Percentiles rank a stretch among this genome's conserved stretches.
phyloP scores from a whole-genome alignment of 805 yeast genomes.

The Hemisphaericaspora nanyangensis region DNA sequence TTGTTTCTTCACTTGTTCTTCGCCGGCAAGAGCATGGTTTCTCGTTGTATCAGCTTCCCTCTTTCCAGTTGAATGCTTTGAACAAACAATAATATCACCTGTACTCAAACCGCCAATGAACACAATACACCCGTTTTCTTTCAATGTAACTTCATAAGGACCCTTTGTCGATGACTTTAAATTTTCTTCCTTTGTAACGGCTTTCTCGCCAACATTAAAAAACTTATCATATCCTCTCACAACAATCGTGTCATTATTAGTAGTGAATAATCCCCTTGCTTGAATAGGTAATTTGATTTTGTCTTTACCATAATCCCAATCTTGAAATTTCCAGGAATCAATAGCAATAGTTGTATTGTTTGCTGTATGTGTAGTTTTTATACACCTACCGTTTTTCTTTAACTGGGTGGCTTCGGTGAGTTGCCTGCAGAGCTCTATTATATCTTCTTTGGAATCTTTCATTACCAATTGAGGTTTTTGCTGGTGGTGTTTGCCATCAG shows the following conservation, averaged over 20 bases:
- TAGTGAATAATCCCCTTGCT: constrained; percentile 81
- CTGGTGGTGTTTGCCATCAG: constrained; percentile 10
- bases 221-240: constrained; percentile 94
- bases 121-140: constrained; percentile 92
- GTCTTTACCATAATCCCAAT: constrained; percentile 74
- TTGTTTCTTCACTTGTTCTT: constrained; percentile 52
- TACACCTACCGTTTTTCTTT: constrained; percentile 20
- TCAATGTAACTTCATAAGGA: constrained; percentile 76
- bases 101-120: constrained; percentile 73
- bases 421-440: constrained; percentile 14
- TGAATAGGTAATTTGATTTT: constrained; percentile 57
- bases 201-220: constrained; percentile 72
- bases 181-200: constrained; percentile 45
- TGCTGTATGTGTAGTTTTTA: constrained; percentile 12
- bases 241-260: constrained; percentile 46
- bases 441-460: constrained; percentile 10
- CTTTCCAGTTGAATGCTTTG: constrained; percentile 84
- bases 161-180: constrained; percentile 53
- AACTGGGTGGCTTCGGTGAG: constrained; percentile 16
- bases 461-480: not conserved
- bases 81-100: constrained; percentile 80
- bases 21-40: constrained; percentile 78
- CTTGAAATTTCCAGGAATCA: constrained; percentile 77
- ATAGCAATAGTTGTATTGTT: constrained; percentile 4
- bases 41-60: constrained; percentile 42